Evolutionary conservation across 2,329 filamentous ascomycete genomes (phyloP), one percentile per base, ranked within the genome.

Genomic region (Aspergillus quadrilineatus): DNA sequence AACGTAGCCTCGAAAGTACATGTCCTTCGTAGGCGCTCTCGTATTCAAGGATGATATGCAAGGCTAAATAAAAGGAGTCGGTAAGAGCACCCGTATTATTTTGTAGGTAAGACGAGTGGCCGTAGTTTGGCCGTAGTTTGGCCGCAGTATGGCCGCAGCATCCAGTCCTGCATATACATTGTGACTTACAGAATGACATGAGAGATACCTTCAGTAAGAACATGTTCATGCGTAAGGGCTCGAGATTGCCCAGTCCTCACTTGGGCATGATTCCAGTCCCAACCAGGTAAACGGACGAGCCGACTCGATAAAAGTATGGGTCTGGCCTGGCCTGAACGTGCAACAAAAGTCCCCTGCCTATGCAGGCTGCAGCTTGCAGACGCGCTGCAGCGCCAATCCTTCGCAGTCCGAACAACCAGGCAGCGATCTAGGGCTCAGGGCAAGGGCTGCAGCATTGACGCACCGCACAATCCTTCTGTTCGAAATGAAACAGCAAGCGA

Each of bases 401-500:
- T 32, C 10, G 6, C 30, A 9, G 7, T 9, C 29, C 43, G 15
- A 53, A 29, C 44, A 48, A 41, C 30, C 29, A 30, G 22, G 14
- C 17, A 8, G 14, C 10, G 39, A 26, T 17, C 17, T 60, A 60
- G 58, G 58, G 58, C 58, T 58, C 56, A 60, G 58, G 56, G 58
- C 46, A 60, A 60, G 56, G 56, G 58, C 52, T 50, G 49, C 50
- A 32, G 22, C 22, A 22, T 22, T 22, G 22, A 22, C 22, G 22
- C 22, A 22, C 22, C 55, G 52, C 58, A 60, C 50, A 52, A 53
- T 46, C 50, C 42, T 54, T 36, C 43, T 17, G 39, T 17, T 15
- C 17, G 37, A 39, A 39, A n/a, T 15, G 39, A 42, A 42, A 42
- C 30, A 10, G 30, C 30, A 34, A 34, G 6, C 7, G 2, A 34